Percentiles rank a stretch among this genome's conserved stretches.
These are phyloP conservation scores for Cryphonectria japonica DNA, from an alignment of 2,329 filamentous ascomycete species.

Conservation along the genomic window DNA sequence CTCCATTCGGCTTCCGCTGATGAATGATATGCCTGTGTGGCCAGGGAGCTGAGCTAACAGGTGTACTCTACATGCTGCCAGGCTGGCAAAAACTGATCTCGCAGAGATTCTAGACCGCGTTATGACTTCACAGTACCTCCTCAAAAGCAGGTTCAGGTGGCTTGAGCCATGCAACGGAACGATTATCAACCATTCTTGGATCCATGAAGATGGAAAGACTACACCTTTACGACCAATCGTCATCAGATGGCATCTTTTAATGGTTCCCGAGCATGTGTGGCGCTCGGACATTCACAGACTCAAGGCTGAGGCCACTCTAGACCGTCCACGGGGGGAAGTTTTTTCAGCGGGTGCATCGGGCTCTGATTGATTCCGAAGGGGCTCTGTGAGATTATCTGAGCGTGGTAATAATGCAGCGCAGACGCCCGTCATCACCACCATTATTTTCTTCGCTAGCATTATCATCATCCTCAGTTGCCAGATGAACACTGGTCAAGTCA, in stretches of 20 bases:
- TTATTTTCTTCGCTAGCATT: no score
- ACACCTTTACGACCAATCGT: background rate
- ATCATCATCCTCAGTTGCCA: no score
- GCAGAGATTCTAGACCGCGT: slow-evolving; percentile 1
- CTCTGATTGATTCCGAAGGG: background rate
- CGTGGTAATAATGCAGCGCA: background rate
- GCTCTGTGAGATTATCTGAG: background rate
- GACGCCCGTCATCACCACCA: no score
- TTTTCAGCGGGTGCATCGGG: background rate
- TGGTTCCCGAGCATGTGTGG: background rate
- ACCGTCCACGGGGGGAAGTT: background rate
- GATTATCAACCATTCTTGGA: background rate
- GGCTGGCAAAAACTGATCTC: slow-evolving; percentile 1
- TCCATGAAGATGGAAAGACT: background rate
- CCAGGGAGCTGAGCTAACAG: background rate
- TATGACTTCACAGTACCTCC: background rate
- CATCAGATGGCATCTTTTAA: background rate
- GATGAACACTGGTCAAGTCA: no score
- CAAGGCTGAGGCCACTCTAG: background rate
- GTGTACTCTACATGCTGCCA: background rate
- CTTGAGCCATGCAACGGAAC: slow-evolving; percentile 3
- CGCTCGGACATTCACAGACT: background rate
- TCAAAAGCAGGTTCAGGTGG: background rate
- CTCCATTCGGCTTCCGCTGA: background rate
- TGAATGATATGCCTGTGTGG: background rate